Percentiles rank a stretch among this genome's conserved stretches.
phyloP scores from a whole-genome alignment of 257 asterid species.

The Forsythia viridissima region DNA sequence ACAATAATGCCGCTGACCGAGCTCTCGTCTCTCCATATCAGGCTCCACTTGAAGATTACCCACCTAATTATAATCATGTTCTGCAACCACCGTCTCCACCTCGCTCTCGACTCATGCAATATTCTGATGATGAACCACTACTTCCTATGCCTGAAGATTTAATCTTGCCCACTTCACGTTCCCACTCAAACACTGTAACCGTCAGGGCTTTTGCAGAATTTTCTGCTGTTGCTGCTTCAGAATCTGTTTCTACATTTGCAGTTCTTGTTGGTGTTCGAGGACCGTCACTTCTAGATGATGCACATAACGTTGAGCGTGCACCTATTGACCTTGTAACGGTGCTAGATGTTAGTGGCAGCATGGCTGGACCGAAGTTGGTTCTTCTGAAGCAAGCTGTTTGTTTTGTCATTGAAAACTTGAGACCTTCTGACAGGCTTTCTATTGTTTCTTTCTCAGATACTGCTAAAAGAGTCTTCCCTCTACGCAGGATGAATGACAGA shows the following conservation, averaged over 20 bases:
- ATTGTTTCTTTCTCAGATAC: slow-evolving; percentile 32
- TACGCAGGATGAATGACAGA: slow-evolving; percentile 35
- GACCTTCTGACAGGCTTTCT: slow-evolving; percentile 38
- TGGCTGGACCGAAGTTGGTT: slow-evolving; percentile 35
- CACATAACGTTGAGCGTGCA: slow-evolving; percentile 20
- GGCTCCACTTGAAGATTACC: slow-evolving; percentile 20
- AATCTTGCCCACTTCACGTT: background rate
- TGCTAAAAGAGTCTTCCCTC: slow-evolving; percentile 34
- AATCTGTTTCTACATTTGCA: slow-evolving; percentile 26
- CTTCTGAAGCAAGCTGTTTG: slow-evolving; percentile 36
- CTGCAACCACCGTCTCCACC: background rate
- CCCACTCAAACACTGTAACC: slow-evolving; percentile 3
- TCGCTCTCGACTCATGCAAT: slow-evolving; percentile 17
- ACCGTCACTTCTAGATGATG: slow-evolving; percentile 28
- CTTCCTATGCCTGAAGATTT: background rate
- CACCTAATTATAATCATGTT: background rate
- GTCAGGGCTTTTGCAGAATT: slow-evolving; percentile 30
- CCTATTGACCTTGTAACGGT: slow-evolving; percentile 47
- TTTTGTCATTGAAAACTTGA: slow-evolving; percentile 37
- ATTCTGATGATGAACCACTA: slow-evolving; percentile 40
- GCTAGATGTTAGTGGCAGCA: slow-evolving; percentile 48
- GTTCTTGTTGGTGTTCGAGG: slow-evolving; percentile 41
- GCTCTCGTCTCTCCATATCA: slow-evolving; percentile 30
- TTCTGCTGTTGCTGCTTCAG: slow-evolving; percentile 34
- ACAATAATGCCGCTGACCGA: slow-evolving; percentile 1